These are phyloP conservation scores for Suillus americanus DNA, from an alignment of 768 basidiomycete genomes.

Conservation along the genomic window DNA sequence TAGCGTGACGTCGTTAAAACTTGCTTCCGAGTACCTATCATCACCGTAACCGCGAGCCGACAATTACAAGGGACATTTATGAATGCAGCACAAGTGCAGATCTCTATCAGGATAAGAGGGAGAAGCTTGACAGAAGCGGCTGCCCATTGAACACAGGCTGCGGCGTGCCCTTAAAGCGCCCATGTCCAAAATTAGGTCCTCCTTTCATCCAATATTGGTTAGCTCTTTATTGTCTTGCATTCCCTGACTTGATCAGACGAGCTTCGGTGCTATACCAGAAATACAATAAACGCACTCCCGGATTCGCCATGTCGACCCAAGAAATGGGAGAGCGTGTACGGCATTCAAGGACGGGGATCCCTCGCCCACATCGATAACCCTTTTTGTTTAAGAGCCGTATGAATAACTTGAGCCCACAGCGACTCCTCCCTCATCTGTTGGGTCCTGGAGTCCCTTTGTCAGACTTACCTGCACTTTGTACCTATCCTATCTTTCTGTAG, in stretches of 20 bases:
- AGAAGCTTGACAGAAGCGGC: neutral
- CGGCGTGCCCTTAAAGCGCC: neutral
- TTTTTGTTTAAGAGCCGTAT: conserved; percentile 14
- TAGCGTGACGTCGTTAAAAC: neutral
- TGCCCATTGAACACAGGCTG: neutral
- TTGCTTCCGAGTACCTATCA: neutral
- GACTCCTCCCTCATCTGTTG: conserved; percentile 16
- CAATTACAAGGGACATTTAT: neutral
- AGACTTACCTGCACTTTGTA: conserved; percentile 3
- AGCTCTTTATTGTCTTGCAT: conserved; percentile 12
- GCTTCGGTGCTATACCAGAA: conserved; percentile 8
- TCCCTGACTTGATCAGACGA: neutral
- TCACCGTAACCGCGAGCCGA: neutral
- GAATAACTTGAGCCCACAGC: conserved; percentile 2
- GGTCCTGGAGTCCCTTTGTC: conserved; percentile 16
- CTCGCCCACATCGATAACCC: neutral
- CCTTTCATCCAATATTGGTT: conserved; percentile 11
- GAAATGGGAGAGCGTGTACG: neutral
- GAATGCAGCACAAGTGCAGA: neutral
- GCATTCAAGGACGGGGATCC: neutral
- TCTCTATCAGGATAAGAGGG: neutral
- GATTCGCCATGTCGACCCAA: neutral
- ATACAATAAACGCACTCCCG: conserved; percentile 10
- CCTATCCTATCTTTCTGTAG: conserved; percentile 11
- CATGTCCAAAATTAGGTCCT: conserved; percentile 5